Percentiles rank a stretch among this genome's conserved stretches.
phyloP scores from a whole-genome alignment of 345 rosid species.

The Citrus maxima region DNA sequence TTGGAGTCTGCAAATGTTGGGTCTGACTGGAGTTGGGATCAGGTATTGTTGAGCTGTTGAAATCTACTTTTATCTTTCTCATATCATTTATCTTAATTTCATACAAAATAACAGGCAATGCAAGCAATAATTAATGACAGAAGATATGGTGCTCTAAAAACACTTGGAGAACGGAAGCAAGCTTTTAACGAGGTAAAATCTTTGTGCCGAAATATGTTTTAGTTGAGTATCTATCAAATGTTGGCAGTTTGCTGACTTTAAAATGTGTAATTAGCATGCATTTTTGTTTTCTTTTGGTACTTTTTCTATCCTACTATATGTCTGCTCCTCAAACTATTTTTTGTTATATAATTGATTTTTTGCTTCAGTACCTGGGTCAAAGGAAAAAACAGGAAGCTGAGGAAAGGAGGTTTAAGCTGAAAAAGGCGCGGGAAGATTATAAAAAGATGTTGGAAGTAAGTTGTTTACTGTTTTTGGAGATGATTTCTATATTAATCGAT shows the following conservation, averaged over 20 bases:
- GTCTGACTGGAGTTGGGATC: slow-evolving; percentile 99
- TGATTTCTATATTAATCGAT: slow-evolving; percentile 18
- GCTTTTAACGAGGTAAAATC: slow-evolving; percentile 91
- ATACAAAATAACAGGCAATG: slow-evolving; percentile 48
- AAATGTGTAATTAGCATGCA: not conserved
- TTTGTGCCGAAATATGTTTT: not conserved
- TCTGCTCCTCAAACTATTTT: not conserved
- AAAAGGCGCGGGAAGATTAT: slow-evolving; percentile 89
- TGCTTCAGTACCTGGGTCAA: slow-evolving; percentile 86
- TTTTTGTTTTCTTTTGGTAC: not conserved
- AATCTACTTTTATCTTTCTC: slow-evolving; percentile 1
- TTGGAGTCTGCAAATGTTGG: slow-evolving; percentile 82
- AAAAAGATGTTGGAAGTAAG: slow-evolving; percentile 92
- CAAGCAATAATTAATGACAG: slow-evolving; percentile 83
- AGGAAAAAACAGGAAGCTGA: slow-evolving; percentile 92
- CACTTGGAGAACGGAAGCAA: slow-evolving; percentile 96
- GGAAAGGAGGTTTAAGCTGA: slow-evolving; percentile 91
- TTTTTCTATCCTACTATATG: slow-evolving; percentile 11
- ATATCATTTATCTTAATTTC: slow-evolving; percentile 1
- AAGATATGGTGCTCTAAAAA: slow-evolving; percentile 85
- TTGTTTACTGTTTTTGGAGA: slow-evolving; percentile 12
- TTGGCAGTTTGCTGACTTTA: not conserved
- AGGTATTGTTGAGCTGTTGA: slow-evolving; percentile 45
- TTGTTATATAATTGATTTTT: not conserved
- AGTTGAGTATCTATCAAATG: not conserved